Percentiles rank a stretch among this genome's conserved stretches.
These are phyloP conservation scores for Novymonas esmeraldas DNA, from an alignment of 208 protist species.

Conservation along the genomic window DNA sequence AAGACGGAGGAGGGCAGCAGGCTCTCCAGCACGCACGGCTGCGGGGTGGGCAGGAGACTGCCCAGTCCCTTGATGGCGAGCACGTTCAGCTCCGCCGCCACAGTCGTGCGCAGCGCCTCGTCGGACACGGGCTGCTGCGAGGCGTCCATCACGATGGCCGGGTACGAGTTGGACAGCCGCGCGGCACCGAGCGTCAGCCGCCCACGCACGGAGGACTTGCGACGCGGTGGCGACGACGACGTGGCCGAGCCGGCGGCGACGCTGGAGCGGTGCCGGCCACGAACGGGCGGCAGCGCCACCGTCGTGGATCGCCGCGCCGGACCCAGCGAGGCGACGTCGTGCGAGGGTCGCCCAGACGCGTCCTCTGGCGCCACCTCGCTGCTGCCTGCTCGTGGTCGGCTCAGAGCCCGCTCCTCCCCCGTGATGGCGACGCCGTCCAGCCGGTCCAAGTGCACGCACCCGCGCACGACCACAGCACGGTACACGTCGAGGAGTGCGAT, in stretches of 20 bases:
- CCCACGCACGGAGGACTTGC: neutral
- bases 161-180: neutral
- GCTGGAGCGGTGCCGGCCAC: neutral
- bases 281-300: neutral
- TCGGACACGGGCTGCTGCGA: neutral
- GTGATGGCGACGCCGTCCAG: slow-evolving; percentile 61
- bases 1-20: slow-evolving; percentile 23
- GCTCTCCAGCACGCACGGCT: slow-evolving; percentile 30
- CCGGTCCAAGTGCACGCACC: slow-evolving; percentile 53
- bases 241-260: neutral
- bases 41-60: slow-evolving; percentile 28
- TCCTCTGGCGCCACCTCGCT: neutral
- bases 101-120: slow-evolving; percentile 25
- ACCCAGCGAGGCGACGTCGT: neutral
- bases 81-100: slow-evolving; percentile 46
- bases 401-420: slow-evolving; percentile 41
- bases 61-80: slow-evolving; percentile 44
- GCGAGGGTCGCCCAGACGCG: neutral
- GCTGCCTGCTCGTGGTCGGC: neutral
- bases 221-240: neutral
- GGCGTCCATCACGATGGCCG: neutral
- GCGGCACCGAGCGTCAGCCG: neutral
- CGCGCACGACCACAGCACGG: slow-evolving; percentile 36
- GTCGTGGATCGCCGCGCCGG: neutral
- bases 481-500: slow-evolving; percentile 71